These are phyloP conservation scores for Dissophora globulifera DNA, from an alignment of 192 early-diverging fungal species.

Conservation along the genomic window DNA sequence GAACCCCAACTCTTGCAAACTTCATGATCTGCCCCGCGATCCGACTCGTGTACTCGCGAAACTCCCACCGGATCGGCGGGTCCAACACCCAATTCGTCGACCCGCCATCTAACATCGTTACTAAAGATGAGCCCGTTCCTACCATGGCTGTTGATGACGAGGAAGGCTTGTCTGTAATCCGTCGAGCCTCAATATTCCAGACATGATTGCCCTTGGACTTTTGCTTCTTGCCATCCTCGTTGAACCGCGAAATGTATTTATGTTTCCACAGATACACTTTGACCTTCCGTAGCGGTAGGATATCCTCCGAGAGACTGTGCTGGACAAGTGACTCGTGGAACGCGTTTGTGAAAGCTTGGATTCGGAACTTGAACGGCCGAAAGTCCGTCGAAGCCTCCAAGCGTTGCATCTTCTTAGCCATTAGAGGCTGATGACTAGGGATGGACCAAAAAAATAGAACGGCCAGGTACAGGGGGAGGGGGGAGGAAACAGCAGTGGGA, in stretches of 20 bases:
- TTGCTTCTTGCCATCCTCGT: constrained; percentile 82
- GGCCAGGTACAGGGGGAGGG: too few species aligned
- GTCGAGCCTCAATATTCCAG: constrained; percentile 85
- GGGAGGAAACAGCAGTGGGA: too few species aligned
- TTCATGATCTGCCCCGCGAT: constrained; percentile 73
- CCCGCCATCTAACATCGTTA: not conserved
- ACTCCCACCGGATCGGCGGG: constrained; percentile 66
- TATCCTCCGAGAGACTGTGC: constrained; percentile 71
- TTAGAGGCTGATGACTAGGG: constrained; percentile 74
- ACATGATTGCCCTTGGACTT: constrained; percentile 85
- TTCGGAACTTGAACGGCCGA: constrained; percentile 82
- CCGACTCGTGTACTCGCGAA: constrained; percentile 75
- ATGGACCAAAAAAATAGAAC: not conserved
- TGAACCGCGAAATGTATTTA: constrained; percentile 80
- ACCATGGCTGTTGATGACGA: not conserved
- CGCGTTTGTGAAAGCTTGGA: constrained; percentile 81
- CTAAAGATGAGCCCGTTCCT: constrained; percentile 5
- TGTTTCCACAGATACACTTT: constrained; percentile 81
- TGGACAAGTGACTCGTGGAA: constrained; percentile 74
- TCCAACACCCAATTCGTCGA: not conserved
- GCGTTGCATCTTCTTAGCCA: constrained; percentile 81
- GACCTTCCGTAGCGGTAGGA: constrained; percentile 70
- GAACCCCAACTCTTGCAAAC: constrained; percentile 68
- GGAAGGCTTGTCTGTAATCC: constrained; percentile 53
- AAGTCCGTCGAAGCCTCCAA: constrained; percentile 77